Evolutionary conservation across 1,284 basidiomycete species (phyloP), one percentile per base, ranked within the genome.

Genomic region (Vanrija sp.): DNA sequence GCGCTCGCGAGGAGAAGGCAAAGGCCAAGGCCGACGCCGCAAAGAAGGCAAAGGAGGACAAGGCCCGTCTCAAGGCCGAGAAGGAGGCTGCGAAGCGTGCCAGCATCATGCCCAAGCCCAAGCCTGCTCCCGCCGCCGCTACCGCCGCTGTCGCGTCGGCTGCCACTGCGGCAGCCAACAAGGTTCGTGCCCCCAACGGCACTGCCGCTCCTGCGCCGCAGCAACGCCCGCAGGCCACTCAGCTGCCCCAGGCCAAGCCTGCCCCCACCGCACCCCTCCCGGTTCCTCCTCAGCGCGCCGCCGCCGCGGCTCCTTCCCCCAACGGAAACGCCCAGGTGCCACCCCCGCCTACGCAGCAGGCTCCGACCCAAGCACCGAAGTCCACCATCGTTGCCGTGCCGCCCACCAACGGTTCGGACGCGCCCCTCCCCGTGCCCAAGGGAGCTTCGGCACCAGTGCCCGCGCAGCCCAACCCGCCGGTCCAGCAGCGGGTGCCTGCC

Each of bases 1-100:
- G 15, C 6, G 42, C 42, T 16, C 24, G 23, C 10, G 63, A 64
- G 45, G 63, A 68, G 51, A 63, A 58, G 47, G 51, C 51, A 15
- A 45, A 53, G 48, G 54, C 51, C 18, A 56, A 53, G 49, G 60
- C 53, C 6, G 51, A 53, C 39, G 54, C 54, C 37, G 47, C 31
- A 14, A 59, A 53, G 53, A 54, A 51, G 46, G 46, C 55, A 37
- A 43, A 58, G 41, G 60, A 58, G 38, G 56, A 51, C 6, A 57
- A 53, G 51, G 44, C 22, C 59, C 58, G 53, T 14, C 47, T 39
- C 9, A 67, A 65, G 60, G 43, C 49, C 3, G 39, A 47, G 49
- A 59, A 57, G 39, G 41, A 47, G 25, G 35, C 45, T n/a, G 45
- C 36, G 9, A 37, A 46, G 45, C 31, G 31, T 31, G 31, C 31